These are phyloP conservation scores for Coniella lustricola DNA, from an alignment of 2,329 filamentous ascomycete species.

Conservation along the genomic window DNA sequence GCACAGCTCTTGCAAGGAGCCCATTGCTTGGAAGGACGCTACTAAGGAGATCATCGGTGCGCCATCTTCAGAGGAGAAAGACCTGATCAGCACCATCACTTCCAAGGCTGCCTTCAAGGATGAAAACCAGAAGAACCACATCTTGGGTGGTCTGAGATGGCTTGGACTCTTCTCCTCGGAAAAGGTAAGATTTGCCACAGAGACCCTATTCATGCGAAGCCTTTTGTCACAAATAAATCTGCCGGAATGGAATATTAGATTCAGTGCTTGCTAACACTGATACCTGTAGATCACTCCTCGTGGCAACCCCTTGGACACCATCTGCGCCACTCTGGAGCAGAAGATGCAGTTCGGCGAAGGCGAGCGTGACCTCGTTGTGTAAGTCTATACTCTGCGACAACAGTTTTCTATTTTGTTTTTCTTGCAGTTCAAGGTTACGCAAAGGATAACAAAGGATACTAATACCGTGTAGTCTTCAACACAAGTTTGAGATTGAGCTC, in stretches of 20 bases:
- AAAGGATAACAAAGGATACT: constrained; percentile 48
- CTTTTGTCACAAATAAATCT: background rate
- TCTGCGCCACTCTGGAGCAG: constrained; percentile 76
- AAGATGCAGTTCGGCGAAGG: constrained; percentile 83
- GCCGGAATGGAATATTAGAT: background rate
- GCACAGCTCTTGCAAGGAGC: constrained; percentile 59
- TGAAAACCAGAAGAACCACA: constrained; percentile 68
- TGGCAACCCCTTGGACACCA: constrained; percentile 76
- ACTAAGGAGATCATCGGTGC: constrained; percentile 71
- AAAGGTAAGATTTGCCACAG: constrained; percentile 81
- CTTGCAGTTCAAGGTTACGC: too few relatives aligned
- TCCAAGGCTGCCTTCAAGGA: constrained; percentile 65
- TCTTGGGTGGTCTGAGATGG: constrained; percentile 66
- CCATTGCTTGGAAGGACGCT: constrained; percentile 77
- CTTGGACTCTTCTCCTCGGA: constrained; percentile 65
- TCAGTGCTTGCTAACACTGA: constrained; percentile 62
- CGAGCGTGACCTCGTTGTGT: constrained; percentile 78
- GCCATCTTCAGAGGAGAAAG: constrained; percentile 55
- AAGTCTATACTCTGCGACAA: constrained; percentile 56
- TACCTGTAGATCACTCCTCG: constrained; percentile 68
- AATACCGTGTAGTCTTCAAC: constrained; percentile 59
- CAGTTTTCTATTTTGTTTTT: too few relatives aligned
- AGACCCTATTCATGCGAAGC: constrained; percentile 66
- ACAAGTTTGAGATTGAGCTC: constrained; percentile 6
- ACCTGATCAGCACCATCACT: constrained; percentile 71